These are phyloP conservation scores for Lipomyces starkeyi DNA, from an alignment of 805 yeast genomes.

Conservation along the genomic window DNA sequence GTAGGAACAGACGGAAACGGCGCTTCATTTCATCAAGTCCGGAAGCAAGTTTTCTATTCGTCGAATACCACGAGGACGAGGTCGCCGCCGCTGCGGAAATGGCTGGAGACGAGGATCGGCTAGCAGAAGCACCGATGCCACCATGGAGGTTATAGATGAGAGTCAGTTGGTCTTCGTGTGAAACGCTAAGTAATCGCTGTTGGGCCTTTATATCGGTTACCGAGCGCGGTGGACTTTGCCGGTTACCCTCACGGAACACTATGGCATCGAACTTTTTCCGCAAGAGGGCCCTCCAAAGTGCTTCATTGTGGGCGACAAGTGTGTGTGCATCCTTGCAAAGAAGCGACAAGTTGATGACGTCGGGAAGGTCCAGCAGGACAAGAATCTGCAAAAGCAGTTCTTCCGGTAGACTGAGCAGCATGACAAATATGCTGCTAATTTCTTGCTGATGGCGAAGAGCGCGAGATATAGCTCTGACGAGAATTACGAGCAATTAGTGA, in stretches of 20 bases:
- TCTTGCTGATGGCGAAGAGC: not conserved
- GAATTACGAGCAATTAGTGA: not conserved
- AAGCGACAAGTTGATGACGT: slow-evolving; percentile 28
- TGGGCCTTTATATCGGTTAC: slow-evolving; percentile 21
- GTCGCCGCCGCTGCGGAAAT: slow-evolving; percentile 14
- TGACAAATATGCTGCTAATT: not conserved
- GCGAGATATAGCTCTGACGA: not conserved
- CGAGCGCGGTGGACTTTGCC: slow-evolving; percentile 15
- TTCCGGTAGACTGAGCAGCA: slow-evolving; percentile 31
- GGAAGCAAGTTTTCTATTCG: slow-evolving; percentile 6
- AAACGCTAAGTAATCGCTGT: slow-evolving; percentile 23
- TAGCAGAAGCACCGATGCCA: slow-evolving; percentile 12
- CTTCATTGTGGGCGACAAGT: slow-evolving; percentile 26
- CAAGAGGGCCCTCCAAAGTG: slow-evolving; percentile 26
- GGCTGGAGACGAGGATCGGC: slow-evolving; percentile 11
- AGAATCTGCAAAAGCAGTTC: slow-evolving; percentile 28
- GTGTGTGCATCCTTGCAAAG: slow-evolving; percentile 15
- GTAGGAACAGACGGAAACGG: slow-evolving; percentile 23
- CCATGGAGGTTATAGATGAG: slow-evolving; percentile 22
- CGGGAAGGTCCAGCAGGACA: slow-evolving; percentile 22
- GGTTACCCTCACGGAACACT: not conserved
- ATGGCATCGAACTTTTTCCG: slow-evolving; percentile 26
- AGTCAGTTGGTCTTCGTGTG: slow-evolving; percentile 20
- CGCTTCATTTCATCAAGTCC: slow-evolving; percentile 26
- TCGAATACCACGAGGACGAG: not conserved